Evolutionary conservation across 768 basidiomycete genomes (phyloP).

Genomic region (Hirschioporus abietinus): DNA sequence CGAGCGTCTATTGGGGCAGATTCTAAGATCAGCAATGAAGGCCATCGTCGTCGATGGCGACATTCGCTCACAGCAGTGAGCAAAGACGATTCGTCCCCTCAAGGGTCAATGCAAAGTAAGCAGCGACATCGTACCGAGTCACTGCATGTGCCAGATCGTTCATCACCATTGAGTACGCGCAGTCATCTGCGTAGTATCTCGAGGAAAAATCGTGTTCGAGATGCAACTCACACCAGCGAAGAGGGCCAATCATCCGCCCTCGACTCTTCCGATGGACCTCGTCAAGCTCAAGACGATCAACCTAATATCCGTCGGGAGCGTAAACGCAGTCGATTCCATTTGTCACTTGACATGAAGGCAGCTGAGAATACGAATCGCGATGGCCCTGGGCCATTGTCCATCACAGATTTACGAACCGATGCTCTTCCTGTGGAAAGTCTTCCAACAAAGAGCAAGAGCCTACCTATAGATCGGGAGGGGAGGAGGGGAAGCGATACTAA

Average conservation of each 20-base stretch:
- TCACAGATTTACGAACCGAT: neutral
- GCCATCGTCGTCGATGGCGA: constrained; percentile 17
- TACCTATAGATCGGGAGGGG: neutral
- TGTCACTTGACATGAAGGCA: neutral
- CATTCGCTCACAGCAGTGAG: constrained; percentile 12
- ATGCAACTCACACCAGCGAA: neutral
- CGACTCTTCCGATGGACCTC: neutral
- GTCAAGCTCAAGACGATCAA: neutral
- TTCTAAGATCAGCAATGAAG: constrained; percentile 40
- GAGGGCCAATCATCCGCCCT: neutral
- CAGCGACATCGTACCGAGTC: neutral
- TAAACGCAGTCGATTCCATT: neutral
- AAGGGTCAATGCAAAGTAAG: neutral
- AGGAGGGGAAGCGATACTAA: neutral
- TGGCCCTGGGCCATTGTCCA: neutral
- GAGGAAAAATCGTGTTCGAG: neutral
- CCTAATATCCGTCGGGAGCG: neutral
- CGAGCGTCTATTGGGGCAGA: constrained; percentile 42
- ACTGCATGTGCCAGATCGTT: neutral
- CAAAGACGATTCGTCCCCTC: neutral
- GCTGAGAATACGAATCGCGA: neutral
- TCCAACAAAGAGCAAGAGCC: neutral
- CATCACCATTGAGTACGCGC: neutral
- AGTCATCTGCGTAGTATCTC: neutral
- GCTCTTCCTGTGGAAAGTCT: neutral